Base-by-base conservation (phyloP, 805 yeast genomes). In the Danielozyma ontarioensis region DNA sequence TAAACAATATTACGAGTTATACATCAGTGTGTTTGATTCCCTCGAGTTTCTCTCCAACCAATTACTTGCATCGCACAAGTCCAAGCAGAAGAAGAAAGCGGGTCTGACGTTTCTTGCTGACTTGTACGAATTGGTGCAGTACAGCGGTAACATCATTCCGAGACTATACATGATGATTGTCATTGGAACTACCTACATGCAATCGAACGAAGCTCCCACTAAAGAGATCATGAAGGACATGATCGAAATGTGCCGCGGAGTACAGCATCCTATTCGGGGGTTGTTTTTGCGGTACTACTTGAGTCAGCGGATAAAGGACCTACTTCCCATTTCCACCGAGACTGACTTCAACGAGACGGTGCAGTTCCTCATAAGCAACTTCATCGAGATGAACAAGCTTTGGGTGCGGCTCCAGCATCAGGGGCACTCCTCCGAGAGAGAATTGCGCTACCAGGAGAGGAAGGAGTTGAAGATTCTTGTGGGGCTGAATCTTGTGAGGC, bases 391-490 rank as follows among this genome's bases (percentile, higher is more conserved):
- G 98, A 93, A 93, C 64, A 93, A 93, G 57, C 68, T 93, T 29
- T 93, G 98, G 98, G 97, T 93, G 3, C 74, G 98, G 32, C 66
- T 89, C 44, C 97, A 90, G 60, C 96, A 89, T 55, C 96, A 88
- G 58, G 97, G 97, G 2, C 96, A 87, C 41, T 76, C 90, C 3
- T 74, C 83, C 27, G 96, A 90, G 48, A 72, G 85, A 25, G 76
- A 70, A 25, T 76, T 82, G 54, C 71, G 97, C 36, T 74, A 72
- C 15, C 72, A 69, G 39, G 97, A 93, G 59, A 71, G 98, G 15
- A 79, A 80, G 48, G 97, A 93, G 58, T 70, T 93, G 41, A 89
- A 86, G 61, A 87, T 89, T 36, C 70, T 93, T 26, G 94, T 93
- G 17, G 98, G 98, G 1, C 83, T 95, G 15, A 93, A 89, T 57